A percentile compares a stretch with the other conserved stretches of the same genome.
Conservation (phyloP, 352 stramenopile genomes). For the Globisporangium radiosum region DNA sequence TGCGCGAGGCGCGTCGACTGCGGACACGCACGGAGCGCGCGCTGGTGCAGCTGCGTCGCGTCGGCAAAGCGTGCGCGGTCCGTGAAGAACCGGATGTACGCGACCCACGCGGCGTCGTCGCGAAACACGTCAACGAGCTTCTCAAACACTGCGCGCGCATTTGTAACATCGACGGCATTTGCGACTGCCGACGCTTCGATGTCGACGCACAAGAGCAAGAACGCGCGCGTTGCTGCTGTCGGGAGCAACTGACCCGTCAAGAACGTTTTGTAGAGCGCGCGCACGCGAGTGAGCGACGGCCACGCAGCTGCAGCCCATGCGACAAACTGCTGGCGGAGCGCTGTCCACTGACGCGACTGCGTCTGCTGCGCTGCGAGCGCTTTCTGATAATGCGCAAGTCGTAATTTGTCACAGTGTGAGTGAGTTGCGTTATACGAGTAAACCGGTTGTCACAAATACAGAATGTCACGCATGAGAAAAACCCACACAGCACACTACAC, state of each 20-base stretch:
- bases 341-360: conserved; percentile 45
- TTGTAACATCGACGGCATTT: conserved; percentile 22
- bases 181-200: conserved; percentile 47
- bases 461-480: not conserved
- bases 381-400: conserved; percentile 13
- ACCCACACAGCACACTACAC: not conserved
- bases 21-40: conserved; percentile 58
- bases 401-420: no score
- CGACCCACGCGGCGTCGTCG: conserved; percentile 43
- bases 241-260: conserved; percentile 64
- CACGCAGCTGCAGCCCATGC: conserved; percentile 36
- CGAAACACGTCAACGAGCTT: conserved; percentile 81
- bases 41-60: conserved; percentile 61
- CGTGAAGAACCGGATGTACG: conserved; percentile 64
- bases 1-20: conserved; percentile 48
- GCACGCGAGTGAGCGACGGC: conserved; percentile 29
- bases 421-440: no score
- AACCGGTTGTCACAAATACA: no score
- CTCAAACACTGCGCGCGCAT: conserved; percentile 69
- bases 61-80: conserved; percentile 36
- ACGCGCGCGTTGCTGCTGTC: conserved; percentile 46
- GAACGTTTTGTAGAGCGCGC: conserved; percentile 60
- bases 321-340: conserved; percentile 60
- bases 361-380: conserved; percentile 38
- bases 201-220: conserved; percentile 63